A percentile compares a stretch with the other conserved stretches of the same genome.
phyloP scores from a whole-genome alignment of 2,329 filamentous ascomycete genomes.

The Stagonosporopsis chrysanthemi region DNA sequence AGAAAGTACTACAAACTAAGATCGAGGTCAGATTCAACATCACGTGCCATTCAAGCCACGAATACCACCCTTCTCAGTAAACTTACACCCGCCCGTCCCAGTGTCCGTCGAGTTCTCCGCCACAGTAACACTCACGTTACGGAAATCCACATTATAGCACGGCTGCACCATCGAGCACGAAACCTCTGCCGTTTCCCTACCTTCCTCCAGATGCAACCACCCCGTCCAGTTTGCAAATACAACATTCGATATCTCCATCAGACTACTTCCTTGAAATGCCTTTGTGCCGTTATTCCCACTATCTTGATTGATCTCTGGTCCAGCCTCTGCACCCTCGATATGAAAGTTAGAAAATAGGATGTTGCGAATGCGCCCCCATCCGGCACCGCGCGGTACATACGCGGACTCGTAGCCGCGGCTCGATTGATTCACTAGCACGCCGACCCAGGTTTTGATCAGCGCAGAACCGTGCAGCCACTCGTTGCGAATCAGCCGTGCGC shows the following conservation, averaged over 20 bases:
- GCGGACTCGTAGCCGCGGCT: slow-evolving; percentile 9
- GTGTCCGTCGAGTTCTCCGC: slow-evolving; percentile 1
- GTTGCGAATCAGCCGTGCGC: slow-evolving; percentile 1
- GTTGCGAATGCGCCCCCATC: slow-evolving; percentile 4
- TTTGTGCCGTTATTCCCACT: slow-evolving; percentile 7
- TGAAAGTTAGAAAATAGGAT: slow-evolving; percentile 6
- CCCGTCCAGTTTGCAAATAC: slow-evolving; percentile 8
- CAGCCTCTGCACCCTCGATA: slow-evolving; percentile 9
- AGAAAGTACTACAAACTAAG: too few species aligned
- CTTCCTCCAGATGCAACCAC: slow-evolving; percentile 3
- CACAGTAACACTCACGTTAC: background rate
- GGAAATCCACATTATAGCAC: slow-evolving; percentile 3
- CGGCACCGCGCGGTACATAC: slow-evolving; percentile 4
- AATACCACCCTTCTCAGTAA: background rate
- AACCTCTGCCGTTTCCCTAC: background rate
- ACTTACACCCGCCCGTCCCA: background rate
- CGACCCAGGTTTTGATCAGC: slow-evolving; percentile 8
- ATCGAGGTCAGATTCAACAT: background rate
- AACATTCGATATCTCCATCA: slow-evolving; percentile 4
- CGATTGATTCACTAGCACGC: slow-evolving; percentile 6
- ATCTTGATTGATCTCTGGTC: slow-evolving; percentile 10
- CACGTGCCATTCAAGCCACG: background rate
- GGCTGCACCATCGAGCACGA: slow-evolving; percentile 6
- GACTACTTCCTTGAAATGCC: slow-evolving; percentile 5
- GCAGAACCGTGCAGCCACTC: slow-evolving; percentile 9